Base-by-base conservation (phyloP, 805 yeast species). In the Saccharomycopsis microspora region DNA sequence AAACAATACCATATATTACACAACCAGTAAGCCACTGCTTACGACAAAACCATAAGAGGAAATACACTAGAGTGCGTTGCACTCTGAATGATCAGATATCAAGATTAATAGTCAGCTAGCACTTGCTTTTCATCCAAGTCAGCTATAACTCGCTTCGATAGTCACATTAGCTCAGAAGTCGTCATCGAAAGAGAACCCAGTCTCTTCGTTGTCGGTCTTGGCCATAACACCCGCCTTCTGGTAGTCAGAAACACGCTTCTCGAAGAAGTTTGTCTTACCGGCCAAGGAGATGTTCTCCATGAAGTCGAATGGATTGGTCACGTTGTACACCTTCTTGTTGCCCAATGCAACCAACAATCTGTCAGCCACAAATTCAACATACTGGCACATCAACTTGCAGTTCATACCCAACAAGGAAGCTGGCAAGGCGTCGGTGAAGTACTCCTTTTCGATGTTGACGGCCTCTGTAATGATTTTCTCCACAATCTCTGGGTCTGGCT, bases 191-290 rank as follows among this genome's bases (percentile, higher is more conserved):
- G 83, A 70, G 70, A 90, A 89, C 42, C 78, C 76, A 63, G 71
- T 71, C 48, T 72, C 74, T 43, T 64, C 57, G 53, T 71, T 64
- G 53, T 65, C 61, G 53, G 71, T 64, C 56, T 75, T 74, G 56
- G 95, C 90, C 93, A 90, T 90, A 61, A 90, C 98, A 74, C 98
- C 97, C 50, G 98, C 97, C 74, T 90, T 93, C 72, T 90, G 98
- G 72, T 90, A 90, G 70, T 90, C 98, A 50, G 95, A 85, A 50
- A 90, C 98, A 72, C 98, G 85, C 80, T 90, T 90, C 76, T 90
- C 98, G 64, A 90, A 90, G 80, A 90, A 90, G 75, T 93, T 90
- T 60, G 98, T 90, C 79, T 90, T 90, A 69, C 98, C 98, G 51
- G 97, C 95, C 59, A 90, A 78, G 5, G 97, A 90, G 61, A 90